Evolutionary conservation across 352 stramenopile genomes (phyloP).

Genomic region (Globisporangium nagaii): DNA sequence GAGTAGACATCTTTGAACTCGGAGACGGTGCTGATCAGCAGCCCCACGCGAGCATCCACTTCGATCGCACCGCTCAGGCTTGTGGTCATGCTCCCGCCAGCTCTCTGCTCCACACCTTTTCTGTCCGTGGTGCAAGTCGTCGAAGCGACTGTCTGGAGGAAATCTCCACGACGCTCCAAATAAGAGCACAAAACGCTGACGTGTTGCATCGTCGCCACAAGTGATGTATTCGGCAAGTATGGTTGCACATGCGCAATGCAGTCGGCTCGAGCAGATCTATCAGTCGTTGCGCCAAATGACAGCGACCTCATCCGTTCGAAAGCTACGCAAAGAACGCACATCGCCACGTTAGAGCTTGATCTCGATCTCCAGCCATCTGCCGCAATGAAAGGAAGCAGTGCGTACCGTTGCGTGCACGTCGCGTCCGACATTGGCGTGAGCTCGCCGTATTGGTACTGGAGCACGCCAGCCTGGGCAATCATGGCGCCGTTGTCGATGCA

Average conservation of each 20-base stretch:
- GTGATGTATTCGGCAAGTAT: too few relatives aligned
- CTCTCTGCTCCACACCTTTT: too few relatives aligned
- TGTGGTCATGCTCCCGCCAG: not conserved
- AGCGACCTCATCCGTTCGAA: slow-evolving; percentile 96
- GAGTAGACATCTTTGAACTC: slow-evolving; percentile 27
- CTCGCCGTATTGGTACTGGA: slow-evolving; percentile 94
- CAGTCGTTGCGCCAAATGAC: slow-evolving; percentile 94
- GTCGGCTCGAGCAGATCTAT: not conserved
- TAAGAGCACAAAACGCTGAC: too few relatives aligned
- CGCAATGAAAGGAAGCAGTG: not conserved
- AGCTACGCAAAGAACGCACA: slow-evolving; percentile 40
- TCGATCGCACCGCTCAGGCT: slow-evolving; percentile 2
- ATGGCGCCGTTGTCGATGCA: slow-evolving; percentile 99
- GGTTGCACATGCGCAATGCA: too few relatives aligned
- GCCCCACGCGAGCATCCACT: slow-evolving; percentile 15
- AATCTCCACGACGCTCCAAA: too few relatives aligned
- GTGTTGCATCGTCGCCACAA: too few relatives aligned
- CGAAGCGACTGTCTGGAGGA: too few relatives aligned
- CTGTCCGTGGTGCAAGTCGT: too few relatives aligned
- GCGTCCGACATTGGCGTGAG: slow-evolving; percentile 89
- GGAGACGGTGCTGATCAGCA: slow-evolving; percentile 24
- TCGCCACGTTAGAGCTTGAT: not conserved
- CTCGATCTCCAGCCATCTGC: too few relatives aligned
- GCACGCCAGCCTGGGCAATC: slow-evolving; percentile 99
- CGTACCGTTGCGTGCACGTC: slow-evolving; percentile 92